phyloP scores from a whole-genome alignment of 805 yeast genomes.

The Metschnikowia noctiluminum region DNA sequence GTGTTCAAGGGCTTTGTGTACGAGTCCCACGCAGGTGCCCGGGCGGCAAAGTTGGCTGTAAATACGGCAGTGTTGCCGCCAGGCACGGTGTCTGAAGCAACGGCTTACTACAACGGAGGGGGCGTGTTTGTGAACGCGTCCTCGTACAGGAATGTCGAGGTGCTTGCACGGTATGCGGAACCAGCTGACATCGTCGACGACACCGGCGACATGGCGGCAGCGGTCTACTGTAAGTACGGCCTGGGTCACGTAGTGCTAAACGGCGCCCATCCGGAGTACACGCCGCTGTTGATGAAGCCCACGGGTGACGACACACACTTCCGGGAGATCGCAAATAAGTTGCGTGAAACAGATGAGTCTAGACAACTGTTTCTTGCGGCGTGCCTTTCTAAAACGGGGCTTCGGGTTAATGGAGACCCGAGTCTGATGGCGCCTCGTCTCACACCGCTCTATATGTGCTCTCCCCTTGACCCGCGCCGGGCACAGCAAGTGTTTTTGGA shows the following conservation, averaged over 20 bases:
- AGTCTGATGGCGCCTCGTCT: constrained; percentile 55
- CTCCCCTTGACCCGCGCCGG: constrained; percentile 32
- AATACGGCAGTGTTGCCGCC: constrained; percentile 25
- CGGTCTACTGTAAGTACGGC: constrained; percentile 63
- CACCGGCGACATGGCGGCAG: constrained; percentile 58
- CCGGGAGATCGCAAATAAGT: constrained; percentile 25
- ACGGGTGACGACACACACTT: constrained; percentile 28
- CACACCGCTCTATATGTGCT: constrained; percentile 61
- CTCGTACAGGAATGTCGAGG: constrained; percentile 51
- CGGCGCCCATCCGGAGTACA: constrained; percentile 90
- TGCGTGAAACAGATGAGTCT: constrained; percentile 42
- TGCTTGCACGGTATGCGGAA: constrained; percentile 67
- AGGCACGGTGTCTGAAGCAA: constrained; percentile 5
- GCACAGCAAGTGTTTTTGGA: constrained; percentile 35
- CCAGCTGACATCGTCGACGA: constrained; percentile 48
- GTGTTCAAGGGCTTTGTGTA: constrained; percentile 80
- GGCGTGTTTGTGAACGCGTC: constrained; percentile 78
- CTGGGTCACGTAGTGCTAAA: constrained; percentile 71
- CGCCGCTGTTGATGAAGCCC: constrained; percentile 47
- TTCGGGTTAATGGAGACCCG: constrained; percentile 57
- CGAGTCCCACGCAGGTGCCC: constrained; percentile 72
- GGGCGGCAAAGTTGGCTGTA: constrained; percentile 48
- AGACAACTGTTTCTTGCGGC: constrained; percentile 57
- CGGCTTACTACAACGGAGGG: constrained; percentile 84
- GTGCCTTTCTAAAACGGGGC: constrained; percentile 57